Evolutionary conservation across 2,329 filamentous ascomycete genomes (phyloP).

Genomic region (Fusarium gaditjirri): DNA sequence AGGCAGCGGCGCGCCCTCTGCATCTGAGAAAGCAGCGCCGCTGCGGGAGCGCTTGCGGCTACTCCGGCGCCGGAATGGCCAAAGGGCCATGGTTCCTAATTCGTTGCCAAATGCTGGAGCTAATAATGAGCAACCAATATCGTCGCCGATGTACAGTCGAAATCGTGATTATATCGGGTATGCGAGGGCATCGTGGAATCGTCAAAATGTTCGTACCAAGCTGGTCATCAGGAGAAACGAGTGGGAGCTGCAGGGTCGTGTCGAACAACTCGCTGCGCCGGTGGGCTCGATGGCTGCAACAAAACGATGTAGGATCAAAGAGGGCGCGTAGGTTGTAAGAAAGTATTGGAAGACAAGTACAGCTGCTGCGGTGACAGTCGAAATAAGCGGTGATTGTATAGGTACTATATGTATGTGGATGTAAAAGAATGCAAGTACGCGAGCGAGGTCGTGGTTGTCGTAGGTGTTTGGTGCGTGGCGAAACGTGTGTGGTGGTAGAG

Average conservation of each 20-base stretch:
- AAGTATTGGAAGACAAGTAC: constrained; percentile 21
- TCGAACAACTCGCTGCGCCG: constrained; percentile 41
- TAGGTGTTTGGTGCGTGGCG: constrained; percentile 41
- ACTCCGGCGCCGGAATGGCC: constrained; percentile 83
- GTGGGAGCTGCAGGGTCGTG: constrained; percentile 34
- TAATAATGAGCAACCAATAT: constrained; percentile 39
- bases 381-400: constrained; percentile 37
- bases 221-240: constrained; percentile 40
- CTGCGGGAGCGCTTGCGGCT: constrained; percentile 69
- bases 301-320: constrained; percentile 26
- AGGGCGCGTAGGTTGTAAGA: constrained; percentile 17
- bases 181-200: constrained; percentile 46
- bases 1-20: constrained; percentile 56
- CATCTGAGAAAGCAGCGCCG: constrained; percentile 64
- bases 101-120: constrained; percentile 34
- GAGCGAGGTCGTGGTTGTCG: constrained; percentile 35
- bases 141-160: constrained; percentile 38
- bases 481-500: constrained; percentile 43
- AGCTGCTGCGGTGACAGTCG: constrained; percentile 30
- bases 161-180: constrained; percentile 41
- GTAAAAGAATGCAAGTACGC: constrained; percentile 43
- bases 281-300: constrained; percentile 29
- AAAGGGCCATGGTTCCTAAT: constrained; percentile 73
- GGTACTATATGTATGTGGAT: neutral
- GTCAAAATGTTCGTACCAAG: constrained; percentile 40